Conservation (phyloP, 768 basidiomycete genomes). For the Kwoniella dejecticola region DNA sequence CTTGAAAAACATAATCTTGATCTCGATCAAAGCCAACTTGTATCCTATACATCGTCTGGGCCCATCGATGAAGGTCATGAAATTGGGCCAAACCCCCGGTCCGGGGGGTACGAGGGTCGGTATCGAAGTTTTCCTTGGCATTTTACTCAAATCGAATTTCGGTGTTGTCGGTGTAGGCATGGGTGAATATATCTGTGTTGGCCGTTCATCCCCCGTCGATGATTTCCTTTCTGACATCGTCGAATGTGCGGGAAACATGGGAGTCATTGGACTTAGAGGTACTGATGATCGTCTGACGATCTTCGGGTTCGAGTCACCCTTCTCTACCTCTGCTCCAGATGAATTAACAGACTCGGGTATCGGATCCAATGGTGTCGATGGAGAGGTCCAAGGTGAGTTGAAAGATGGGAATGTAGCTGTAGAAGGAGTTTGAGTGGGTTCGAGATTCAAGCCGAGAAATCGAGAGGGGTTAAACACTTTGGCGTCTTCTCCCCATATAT, state of each 20-base stretch:
- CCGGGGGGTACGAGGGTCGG: not conserved
- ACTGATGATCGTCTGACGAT: too few species aligned
- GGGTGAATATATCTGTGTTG: too few species aligned
- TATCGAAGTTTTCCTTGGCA: not conserved
- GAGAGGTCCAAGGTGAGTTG: not conserved
- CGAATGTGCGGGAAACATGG: too few species aligned
- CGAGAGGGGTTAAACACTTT: slow-evolving; percentile 26
- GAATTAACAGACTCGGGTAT: too few species aligned
- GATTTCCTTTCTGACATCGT: too few species aligned
- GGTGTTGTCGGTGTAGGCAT: too few species aligned
- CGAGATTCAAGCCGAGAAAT: slow-evolving; percentile 2
- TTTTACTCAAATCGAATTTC: not conserved
- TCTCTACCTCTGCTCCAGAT: too few species aligned
- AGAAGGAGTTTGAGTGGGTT: not conserved
- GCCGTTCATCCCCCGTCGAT: too few species aligned
- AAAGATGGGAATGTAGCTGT: slow-evolving; percentile 5
- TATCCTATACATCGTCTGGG: slow-evolving; percentile 40
- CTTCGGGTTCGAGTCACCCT: too few species aligned
- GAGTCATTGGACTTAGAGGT: too few species aligned
- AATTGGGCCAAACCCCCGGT: slow-evolving; percentile 34
- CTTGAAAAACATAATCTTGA: slow-evolving; percentile 33
- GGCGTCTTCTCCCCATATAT: slow-evolving; percentile 30
- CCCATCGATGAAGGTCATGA: slow-evolving; percentile 42
- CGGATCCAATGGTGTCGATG: not conserved
- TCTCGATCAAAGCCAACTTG: slow-evolving; percentile 34